Conservation (phyloP, 139 green algal species). For the Ostreobium quekettii region DNA sequence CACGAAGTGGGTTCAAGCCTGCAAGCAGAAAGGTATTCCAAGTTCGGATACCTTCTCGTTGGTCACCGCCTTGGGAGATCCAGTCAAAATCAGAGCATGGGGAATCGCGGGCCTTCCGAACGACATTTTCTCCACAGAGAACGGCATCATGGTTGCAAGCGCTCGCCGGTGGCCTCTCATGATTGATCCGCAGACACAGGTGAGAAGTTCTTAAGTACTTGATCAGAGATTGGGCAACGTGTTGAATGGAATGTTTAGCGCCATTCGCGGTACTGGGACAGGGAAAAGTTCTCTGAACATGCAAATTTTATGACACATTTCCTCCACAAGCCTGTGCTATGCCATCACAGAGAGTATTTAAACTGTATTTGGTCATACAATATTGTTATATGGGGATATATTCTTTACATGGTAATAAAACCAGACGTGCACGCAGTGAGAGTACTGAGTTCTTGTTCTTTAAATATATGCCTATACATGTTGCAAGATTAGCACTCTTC, state of each 20-base stretch:
- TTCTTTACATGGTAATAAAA: no score
- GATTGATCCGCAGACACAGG: conserved; percentile 46
- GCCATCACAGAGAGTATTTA: neutral
- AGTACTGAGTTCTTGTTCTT: no score
- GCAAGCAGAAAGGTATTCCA: conserved; percentile 33
- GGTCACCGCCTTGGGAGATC: conserved; percentile 38
- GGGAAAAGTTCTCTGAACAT: neutral
- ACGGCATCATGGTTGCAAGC: conserved; percentile 44
- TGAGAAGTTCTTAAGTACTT: conserved; percentile 12
- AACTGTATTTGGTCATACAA: neutral
- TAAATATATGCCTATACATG: no score
- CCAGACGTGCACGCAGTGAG: no score
- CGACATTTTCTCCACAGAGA: conserved; percentile 61
- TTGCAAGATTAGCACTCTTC: no score
- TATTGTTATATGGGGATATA: neutral
- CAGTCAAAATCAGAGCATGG: conserved; percentile 41
- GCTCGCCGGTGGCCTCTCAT: conserved; percentile 47
- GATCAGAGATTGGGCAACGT: neutral
- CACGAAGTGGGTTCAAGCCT: conserved; percentile 33
- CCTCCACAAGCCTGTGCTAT: neutral
- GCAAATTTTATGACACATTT: neutral
- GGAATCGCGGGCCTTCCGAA: conserved; percentile 58
- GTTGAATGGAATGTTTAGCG: neutral
- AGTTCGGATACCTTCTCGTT: conserved; percentile 42
- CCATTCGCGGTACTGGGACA: neutral